Evolutionary conservation across 2,329 filamentous ascomycete genomes (phyloP), one percentile per base, ranked within the genome.

Genomic region (Penicillium concentricum): DNA sequence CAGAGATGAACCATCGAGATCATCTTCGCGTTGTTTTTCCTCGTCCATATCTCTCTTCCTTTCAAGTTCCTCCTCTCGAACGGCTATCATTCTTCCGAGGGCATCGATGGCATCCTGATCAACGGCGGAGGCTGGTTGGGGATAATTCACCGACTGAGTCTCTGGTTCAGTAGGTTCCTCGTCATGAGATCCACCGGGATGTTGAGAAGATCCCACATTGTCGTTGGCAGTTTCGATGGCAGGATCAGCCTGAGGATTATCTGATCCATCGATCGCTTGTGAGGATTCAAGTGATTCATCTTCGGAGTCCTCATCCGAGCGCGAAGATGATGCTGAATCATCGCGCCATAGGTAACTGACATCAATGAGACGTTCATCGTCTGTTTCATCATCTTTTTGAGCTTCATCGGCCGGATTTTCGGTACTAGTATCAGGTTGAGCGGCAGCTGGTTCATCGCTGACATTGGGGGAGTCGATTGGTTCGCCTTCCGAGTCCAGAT

Each of bases 91-190:
- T 51, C 20, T 47, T 38, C 46, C 34, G 13, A 55, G 52, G 20
- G 38, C 52, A 42, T 51, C 22, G 28, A 55, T 41, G 3, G 46
- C 52, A 51, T 55, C 52, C 52, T 37, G 38, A 22, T 55, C 30
- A 10, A 51, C 16, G 16, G 39, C 10, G 2, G 38, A 8, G 13
- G 30, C 0, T n/a, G 24, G 18, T 9, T 20, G 22, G n/a, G 52
- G 13, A 28, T 43, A 16, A 4, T 37, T 15, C 9, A 16, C 16
- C 2, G 22, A 22, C 4, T 54, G 16, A 16, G 7, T 10, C 4
- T 79, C 74, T 16, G 67, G 63, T 7, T 72, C 71, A 42, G 61
- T 49, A 15, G 61, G 64, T 55, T 44, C 30, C 20, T 60, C 45
- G 22, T 34, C n/a, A n/a, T 30, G 16, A 41, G 8, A 2, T 18